Base-by-base conservation (phyloP, 2,329 filamentous ascomycete genomes). In the Colletotrichum tanaceti region DNA sequence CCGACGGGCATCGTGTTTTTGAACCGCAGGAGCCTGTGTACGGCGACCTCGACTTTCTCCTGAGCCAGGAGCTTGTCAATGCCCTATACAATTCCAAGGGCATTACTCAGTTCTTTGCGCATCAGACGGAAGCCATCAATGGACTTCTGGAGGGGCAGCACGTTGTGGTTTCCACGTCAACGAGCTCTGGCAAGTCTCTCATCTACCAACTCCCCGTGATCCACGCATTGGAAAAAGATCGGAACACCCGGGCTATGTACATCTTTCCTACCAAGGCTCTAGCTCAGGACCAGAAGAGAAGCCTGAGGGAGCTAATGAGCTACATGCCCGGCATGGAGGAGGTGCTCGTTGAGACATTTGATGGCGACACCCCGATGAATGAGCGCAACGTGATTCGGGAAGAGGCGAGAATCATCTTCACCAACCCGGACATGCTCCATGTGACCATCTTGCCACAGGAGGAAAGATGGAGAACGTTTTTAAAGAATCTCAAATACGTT, bases 201-300 rank as follows among this genome's bases (percentile, higher is more conserved):
- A 98, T 99, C 70, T 99, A 98, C 75, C 96, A 99, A 75, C 86
- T 99, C 18, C 96, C 96, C 0, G 93, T 99, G 52, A 81, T 99
- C 13, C 90, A 97, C 75, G 91, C 93, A 58, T 82, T 99, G 2
- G 95, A 99, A 78, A 84, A 88, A 60, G 92, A 98, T 74, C 82
- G 79, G 2, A 84, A 90, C 64, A 92, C 93, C 10, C 86, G 96
- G 73, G 96, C 96, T 2, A 93, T 99, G 90, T 98, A 98, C 77
- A 97, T 99, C 43, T 99, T 99, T 70, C 96, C 96, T 0, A 99
- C 96, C 0, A 99, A 99, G 80, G 96, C 96, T 1, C 82, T 99
- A 18, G 95, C 96, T 0, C 96, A 99, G 77, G 96, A 99, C 78
- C 96, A 99, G 78, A 90, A 91, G 73, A 87, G 94, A 73, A 97